Conservation (phyloP, 805 yeast species). For the Myxozyma udenii region DNA sequence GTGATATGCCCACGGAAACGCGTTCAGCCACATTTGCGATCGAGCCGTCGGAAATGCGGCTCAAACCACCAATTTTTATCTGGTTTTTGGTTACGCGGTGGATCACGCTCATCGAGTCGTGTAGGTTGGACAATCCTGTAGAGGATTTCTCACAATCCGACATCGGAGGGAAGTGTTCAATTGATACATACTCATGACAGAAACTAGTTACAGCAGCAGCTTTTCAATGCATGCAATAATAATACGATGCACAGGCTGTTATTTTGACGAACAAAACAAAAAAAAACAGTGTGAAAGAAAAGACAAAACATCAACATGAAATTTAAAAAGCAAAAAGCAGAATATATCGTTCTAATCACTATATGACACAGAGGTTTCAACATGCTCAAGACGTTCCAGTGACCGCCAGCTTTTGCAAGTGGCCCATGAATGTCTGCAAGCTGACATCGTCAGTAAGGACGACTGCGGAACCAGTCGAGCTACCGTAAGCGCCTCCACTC, state of each 20-base stretch:
- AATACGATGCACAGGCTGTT: not conserved
- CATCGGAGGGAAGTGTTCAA: too few species aligned
- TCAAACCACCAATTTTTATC: too few species aligned
- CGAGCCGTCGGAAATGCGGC: too few species aligned
- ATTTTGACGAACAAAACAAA: slow-evolving; percentile 4
- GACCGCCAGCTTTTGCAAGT: slow-evolving; percentile 90
- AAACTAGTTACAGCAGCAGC: too few species aligned
- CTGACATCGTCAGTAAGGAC: slow-evolving; percentile 96
- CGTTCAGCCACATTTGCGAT: too few species aligned
- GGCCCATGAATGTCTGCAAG: slow-evolving; percentile 91
- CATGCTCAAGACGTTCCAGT: slow-evolving; percentile 31
- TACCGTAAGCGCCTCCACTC: slow-evolving; percentile 46
- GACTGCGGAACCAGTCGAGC: slow-evolving; percentile 60
- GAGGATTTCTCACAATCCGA: too few species aligned
- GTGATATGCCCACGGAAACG: too few species aligned
- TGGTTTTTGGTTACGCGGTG: too few species aligned
- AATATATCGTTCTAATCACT: not conserved
- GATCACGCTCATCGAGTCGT: too few species aligned
- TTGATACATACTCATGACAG: too few species aligned
- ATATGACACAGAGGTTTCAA: not conserved
- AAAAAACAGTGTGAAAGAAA: not conserved
- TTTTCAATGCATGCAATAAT: not conserved
- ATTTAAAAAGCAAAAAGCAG: not conserved
- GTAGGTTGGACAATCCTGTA: too few species aligned
- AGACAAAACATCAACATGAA: not conserved